Evolutionary conservation across 169 alveolate genomes (phyloP), one percentile per base, ranked within the genome.

Genomic region (Cryptosporidium canis): DNA sequence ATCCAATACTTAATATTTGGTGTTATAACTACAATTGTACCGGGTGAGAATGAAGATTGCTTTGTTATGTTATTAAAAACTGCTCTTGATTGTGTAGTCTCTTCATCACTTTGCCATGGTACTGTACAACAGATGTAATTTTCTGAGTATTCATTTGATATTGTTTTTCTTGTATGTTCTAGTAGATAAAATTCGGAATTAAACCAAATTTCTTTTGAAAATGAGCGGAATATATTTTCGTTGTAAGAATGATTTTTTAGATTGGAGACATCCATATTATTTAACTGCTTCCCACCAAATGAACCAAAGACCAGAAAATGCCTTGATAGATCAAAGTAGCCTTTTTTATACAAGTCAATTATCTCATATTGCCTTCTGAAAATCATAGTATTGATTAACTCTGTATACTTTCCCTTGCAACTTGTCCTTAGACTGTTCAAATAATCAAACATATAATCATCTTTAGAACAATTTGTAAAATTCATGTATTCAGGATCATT

Each of bases 1-100:
- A 68, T 51, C 83, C 83, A 68, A 45, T 44, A 68, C 18, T 68
- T 35, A 5, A 47, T 2, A 68, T 68, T 21, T 47, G 66, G 58
- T 18, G 67, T 27, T 24, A 68, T 68, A 2, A 9, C 44, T 16
- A 68, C 83, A 44, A 68, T 47, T 45, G 63, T 43, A 9, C 83
- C 83, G 16, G 83, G 83, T 2, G 14, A 68, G 8, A 68, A 68
- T 24, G 6, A 24, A 2, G 16, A 16, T n/a, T 66, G 29, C 21
- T 66, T 43, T 3, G 11, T 37, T 66, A 16, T 2, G 21, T 51
- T 4, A 6, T 2, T 7, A 51, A 5, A 8, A 51, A 33, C 33
- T 51, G 14, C 1, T 51, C 0, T 33, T 51, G 35, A 18, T 21
- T 21, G 24, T 0, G 63, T 4, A 14, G 16, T 1, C 18, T 7